Evolutionary conservation across 2,329 filamentous ascomycete species (phyloP).

Genomic region (Pseudophaeomoniella oleicola): DNA sequence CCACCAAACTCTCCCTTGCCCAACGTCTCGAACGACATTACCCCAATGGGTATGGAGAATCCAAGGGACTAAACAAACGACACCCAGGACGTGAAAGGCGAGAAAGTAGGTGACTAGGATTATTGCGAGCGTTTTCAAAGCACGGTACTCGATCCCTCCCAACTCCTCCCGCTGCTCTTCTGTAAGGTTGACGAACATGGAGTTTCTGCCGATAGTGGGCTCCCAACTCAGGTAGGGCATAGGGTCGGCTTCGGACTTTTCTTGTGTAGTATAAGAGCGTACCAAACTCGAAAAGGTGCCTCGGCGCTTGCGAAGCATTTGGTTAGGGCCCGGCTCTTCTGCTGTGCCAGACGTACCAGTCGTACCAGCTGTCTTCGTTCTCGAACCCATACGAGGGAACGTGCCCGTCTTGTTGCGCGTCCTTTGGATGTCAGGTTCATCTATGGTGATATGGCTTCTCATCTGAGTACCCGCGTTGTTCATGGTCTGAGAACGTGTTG

Average conservation of each 20-base stretch:
- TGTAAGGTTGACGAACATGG: slow-evolving; percentile 73
- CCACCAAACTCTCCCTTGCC: slow-evolving; percentile 68
- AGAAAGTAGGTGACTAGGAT: slow-evolving; percentile 70
- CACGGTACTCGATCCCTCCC: slow-evolving; percentile 90
- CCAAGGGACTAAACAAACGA: slow-evolving; percentile 66
- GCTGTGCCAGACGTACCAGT: no score
- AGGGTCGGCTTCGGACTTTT: slow-evolving; percentile 25
- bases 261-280: slow-evolving; percentile 20
- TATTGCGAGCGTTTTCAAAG: slow-evolving; percentile 69
- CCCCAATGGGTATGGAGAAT: slow-evolving; percentile 57
- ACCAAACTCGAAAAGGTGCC: slow-evolving; percentile 18
- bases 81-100: slow-evolving; percentile 64
- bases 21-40: slow-evolving; percentile 44
- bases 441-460: slow-evolving; percentile 28
- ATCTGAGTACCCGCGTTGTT: slow-evolving; percentile 2
- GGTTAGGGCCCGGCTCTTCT: slow-evolving; percentile 7
- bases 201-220: slow-evolving; percentile 85
- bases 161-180: slow-evolving; percentile 89
- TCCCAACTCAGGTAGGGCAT: slow-evolving; percentile 92
- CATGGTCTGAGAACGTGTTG: neutral
- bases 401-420: slow-evolving; percentile 19
- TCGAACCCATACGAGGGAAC: slow-evolving; percentile 23
- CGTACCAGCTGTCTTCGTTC: slow-evolving; percentile 17
- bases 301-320: slow-evolving; percentile 8
- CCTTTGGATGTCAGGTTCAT: slow-evolving; percentile 26